Evolutionary conservation across 805 yeast genomes (phyloP), one percentile per base, ranked within the genome.

Genomic region (Lipomyces yamadae): DNA sequence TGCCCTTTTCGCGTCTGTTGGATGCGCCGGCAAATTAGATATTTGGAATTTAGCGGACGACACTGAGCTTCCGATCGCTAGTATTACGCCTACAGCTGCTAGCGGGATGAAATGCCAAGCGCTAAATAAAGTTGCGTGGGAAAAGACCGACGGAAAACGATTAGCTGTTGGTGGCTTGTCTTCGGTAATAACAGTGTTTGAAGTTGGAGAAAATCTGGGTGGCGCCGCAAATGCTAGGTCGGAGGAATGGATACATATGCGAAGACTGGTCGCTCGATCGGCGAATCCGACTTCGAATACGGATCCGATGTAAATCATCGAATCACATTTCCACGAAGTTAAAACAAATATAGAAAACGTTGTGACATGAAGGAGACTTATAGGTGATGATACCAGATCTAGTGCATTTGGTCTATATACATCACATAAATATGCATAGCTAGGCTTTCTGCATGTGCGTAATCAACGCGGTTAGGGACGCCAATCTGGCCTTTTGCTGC

Each of bases 21-120:
- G 76, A 37, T 75, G 77, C 2, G 61, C 72, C 2, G 81, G 82
- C 1, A 58, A 63, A 35, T 60, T 80, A 42, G 78, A 78, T 61
- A 64, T 81, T 39, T 81, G 83, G 82, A 78, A 82, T 67, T 65
- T 82, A 6, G 39, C 69, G 5, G 69, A 69, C 32, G 78, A 74
- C 53, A 63, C 72, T 18, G 78, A 77, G 18, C 70, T 69, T 13
- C 77, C 81, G 1, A 54, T 74, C 13, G 70, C 72, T 1, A 61
- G 74, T 10, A 65, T 64, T 35, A 58, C 57, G 24, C 74, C 76
- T 0, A 15, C 69, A 5, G 24, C 45, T 30, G 35, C 61, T 18
- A 50, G 39, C 24, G 48, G 37, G 50, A 50, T 29, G 50, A 63
- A 33, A 48, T 37, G 59, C 32, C 63, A 72, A 11, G 75, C 80